phyloP scores from a whole-genome alignment of 2,329 filamentous ascomycete species.

The Shiraia sp. region DNA sequence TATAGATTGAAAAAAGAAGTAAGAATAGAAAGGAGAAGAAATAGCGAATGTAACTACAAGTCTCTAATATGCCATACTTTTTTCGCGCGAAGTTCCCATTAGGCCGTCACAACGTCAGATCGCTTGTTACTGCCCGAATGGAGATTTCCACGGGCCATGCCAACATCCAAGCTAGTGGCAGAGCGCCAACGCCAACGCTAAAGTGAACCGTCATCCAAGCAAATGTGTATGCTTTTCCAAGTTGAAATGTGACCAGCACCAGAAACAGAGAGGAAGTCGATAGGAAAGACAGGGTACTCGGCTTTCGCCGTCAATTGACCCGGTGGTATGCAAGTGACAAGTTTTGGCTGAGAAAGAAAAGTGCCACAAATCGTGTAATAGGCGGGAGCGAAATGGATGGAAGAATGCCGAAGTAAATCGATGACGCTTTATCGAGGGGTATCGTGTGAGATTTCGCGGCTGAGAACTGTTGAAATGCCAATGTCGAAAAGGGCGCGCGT shows the following conservation, averaged over 20 bases:
- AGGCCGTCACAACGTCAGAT: background rate
- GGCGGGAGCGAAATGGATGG: background rate
- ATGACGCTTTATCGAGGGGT: constrained; percentile 19
- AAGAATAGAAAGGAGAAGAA: background rate
- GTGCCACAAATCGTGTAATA: background rate
- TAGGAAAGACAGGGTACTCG: background rate
- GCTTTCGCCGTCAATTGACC: constrained; percentile 1
- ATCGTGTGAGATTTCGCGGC: constrained; percentile 20
- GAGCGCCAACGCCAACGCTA: constrained; percentile 20
- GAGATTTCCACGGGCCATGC: constrained; percentile 2
- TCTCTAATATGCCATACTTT: constrained; percentile 6
- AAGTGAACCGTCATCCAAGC: constrained; percentile 9
- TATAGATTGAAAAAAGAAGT: background rate
- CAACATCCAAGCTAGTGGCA: constrained; percentile 2
- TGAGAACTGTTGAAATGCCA: constrained; percentile 11
- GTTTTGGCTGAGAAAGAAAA: background rate
- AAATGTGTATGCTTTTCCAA: constrained; percentile 10
- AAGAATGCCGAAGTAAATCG: constrained; percentile 1
- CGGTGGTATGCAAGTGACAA: background rate
- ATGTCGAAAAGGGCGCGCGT: background rate
- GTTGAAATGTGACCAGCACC: constrained; percentile 18
- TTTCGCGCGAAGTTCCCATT: background rate
- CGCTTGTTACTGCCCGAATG: constrained; percentile 4
- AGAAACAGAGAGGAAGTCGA: background rate
- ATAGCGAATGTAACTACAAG: background rate